Evolutionary conservation across 2,329 filamentous ascomycete species (phyloP).

Genomic region (Trichoderma hamatum): DNA sequence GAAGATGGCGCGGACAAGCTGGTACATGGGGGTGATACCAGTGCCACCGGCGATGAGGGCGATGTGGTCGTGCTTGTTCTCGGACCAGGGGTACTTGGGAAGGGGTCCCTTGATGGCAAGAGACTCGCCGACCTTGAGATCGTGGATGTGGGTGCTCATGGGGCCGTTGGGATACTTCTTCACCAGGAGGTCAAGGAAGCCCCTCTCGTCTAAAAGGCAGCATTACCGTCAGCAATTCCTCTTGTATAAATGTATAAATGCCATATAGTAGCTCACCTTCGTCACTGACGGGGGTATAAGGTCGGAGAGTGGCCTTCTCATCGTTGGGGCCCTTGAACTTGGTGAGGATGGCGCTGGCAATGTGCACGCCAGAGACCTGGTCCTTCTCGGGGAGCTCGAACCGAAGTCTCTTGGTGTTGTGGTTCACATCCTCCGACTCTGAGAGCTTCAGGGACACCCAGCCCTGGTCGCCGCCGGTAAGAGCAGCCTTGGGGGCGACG

Average conservation of each 20-base stretch:
- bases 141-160: constrained; percentile 89
- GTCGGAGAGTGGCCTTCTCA: constrained; percentile 84
- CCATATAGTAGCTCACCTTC: constrained; percentile 61
- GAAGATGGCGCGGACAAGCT: constrained; percentile 89
- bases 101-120: constrained; percentile 95
- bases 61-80: constrained; percentile 93
- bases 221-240: not conserved
- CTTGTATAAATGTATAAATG: not conserved
- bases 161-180: constrained; percentile 90
- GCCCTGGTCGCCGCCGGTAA: constrained; percentile 87
- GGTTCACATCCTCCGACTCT: constrained; percentile 77
- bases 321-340: constrained; percentile 85
- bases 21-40: constrained; percentile 97
- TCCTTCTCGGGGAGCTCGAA: constrained; percentile 86
- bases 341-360: constrained; percentile 87
- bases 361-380: constrained; percentile 77
- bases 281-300: constrained; percentile 90
- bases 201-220: constrained; percentile 63
- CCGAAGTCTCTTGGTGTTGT: constrained; percentile 92
- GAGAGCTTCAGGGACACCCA: constrained; percentile 82
- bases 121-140: constrained; percentile 76
- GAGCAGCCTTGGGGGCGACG: constrained; percentile 52
- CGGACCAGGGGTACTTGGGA: constrained; percentile 85
- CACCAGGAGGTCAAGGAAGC: constrained; percentile 84
- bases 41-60: constrained; percentile 90